A percentile compares a stretch with the other conserved stretches of the same genome.
Conservation (phyloP, 768 basidiomycete species). For the Agrocybe pediades region DNA sequence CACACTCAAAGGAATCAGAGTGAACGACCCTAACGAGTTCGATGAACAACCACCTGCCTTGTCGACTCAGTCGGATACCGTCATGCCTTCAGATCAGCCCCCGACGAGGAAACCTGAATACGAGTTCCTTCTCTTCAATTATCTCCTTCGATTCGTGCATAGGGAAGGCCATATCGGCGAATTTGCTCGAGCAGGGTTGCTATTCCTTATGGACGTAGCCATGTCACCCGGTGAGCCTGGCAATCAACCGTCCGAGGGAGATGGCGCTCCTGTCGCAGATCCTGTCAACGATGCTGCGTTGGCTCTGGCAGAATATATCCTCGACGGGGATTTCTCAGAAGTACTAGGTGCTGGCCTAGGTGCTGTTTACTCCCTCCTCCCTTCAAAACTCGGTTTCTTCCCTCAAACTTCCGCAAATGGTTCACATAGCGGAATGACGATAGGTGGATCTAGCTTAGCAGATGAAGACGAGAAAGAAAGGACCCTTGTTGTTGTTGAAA, state of each 20-base stretch:
- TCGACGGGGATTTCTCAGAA: constrained; percentile 98
- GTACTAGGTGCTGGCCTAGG: constrained; percentile 92
- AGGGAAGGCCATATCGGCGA: constrained; percentile 94
- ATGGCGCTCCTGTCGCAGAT: constrained; percentile 43
- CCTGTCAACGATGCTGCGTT: constrained; percentile 84
- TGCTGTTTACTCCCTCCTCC: constrained; percentile 90
- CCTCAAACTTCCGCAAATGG: constrained; percentile 41
- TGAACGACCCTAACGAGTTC: constrained; percentile 8
- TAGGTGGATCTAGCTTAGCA: constrained; percentile 63
- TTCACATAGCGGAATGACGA: constrained; percentile 61
- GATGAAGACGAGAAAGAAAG: constrained; percentile 58
- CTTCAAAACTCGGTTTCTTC: constrained; percentile 80
- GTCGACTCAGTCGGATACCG: constrained; percentile 61
- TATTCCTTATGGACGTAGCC: constrained; percentile 96
- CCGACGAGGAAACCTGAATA: constrained; percentile 78
- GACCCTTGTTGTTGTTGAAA: constrained; percentile 48
- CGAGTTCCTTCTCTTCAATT: constrained; percentile 95
- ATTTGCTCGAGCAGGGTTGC: constrained; percentile 85
- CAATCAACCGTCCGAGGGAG: constrained; percentile 40
- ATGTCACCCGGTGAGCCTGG: constrained; percentile 75
- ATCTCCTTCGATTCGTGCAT: constrained; percentile 92
- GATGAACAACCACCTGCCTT: constrained; percentile 40
- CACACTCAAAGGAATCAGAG: constrained; percentile 20
- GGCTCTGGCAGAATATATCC: constrained; percentile 88
- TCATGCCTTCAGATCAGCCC: constrained; percentile 49